These are phyloP conservation scores for Venturia asperata DNA, from an alignment of 2,329 filamentous ascomycete genomes.

Conservation along the genomic window DNA sequence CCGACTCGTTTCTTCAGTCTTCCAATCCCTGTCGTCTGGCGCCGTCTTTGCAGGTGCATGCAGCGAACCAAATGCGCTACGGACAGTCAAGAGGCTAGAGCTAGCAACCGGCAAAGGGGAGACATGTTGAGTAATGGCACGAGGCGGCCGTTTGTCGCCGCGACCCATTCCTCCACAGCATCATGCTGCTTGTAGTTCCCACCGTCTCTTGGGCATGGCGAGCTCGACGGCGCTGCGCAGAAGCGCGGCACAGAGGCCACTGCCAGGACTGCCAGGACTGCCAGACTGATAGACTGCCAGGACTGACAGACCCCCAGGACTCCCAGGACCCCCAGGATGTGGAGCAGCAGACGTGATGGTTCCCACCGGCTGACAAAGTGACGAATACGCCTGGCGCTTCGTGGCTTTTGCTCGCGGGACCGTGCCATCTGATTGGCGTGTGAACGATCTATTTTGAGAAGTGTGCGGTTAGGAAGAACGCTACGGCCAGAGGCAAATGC, in stretches of 20 bases:
- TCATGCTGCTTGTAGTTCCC: not conserved
- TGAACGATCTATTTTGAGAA: constrained; percentile 1
- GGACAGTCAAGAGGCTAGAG: not conserved
- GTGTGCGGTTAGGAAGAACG: constrained; percentile 8
- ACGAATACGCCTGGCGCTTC: constrained; percentile 11
- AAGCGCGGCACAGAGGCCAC: not conserved
- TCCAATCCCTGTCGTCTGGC: not conserved
- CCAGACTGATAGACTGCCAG: too few relatives aligned
- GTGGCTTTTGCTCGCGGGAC: not conserved
- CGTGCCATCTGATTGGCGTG: constrained; percentile 2
- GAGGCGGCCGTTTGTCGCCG: not conserved
- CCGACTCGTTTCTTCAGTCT: not conserved
- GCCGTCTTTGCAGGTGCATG: constrained; percentile 7
- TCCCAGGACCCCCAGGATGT: not conserved
- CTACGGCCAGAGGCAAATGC: constrained; percentile 10
- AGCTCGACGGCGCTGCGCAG: not conserved
- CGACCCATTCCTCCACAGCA: not conserved
- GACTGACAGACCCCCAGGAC: too few relatives aligned
- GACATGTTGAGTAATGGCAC: constrained; percentile 1
- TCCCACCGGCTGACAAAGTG: not conserved
- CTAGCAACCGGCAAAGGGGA: not conserved
- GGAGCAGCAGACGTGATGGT: not conserved
- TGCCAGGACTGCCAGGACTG: too few relatives aligned
- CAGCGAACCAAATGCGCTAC: constrained; percentile 5
- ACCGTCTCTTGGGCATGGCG: not conserved